These are phyloP conservation scores for Penicillium concentricum DNA, from an alignment of 2,329 filamentous ascomycete genomes.

Conservation along the genomic window DNA sequence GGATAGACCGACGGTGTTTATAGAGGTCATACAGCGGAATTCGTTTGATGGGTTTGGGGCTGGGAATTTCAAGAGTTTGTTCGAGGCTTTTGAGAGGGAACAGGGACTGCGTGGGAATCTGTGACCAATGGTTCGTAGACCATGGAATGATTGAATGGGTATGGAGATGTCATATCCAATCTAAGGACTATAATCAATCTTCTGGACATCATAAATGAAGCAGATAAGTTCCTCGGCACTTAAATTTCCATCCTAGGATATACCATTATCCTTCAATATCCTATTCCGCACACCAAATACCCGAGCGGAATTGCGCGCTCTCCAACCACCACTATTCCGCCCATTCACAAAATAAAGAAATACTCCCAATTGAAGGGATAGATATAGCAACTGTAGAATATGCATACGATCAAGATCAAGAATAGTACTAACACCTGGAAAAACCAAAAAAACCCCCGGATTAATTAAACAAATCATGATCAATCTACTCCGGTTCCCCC, in stretches of 20 bases:
- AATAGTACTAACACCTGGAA: background rate
- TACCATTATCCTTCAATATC: background rate
- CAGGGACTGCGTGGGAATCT: conserved; percentile 80
- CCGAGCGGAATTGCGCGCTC: conserved; percentile 5
- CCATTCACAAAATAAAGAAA: background rate
- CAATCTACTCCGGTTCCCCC: background rate
- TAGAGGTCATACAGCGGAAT: conserved; percentile 88
- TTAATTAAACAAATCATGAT: background rate
- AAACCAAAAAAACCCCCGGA: too few relatives aligned
- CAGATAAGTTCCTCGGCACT: background rate
- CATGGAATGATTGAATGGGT: background rate
- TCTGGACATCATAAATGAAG: background rate
- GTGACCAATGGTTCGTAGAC: conserved; percentile 34
- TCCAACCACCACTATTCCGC: background rate
- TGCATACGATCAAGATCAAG: background rate
- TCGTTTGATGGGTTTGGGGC: conserved; percentile 87
- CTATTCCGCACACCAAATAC: conserved; percentile 3
- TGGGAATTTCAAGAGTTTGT: conserved; percentile 88
- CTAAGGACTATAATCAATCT: background rate
- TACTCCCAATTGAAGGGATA: background rate
- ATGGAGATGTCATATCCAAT: background rate
- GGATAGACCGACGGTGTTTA: conserved; percentile 89
- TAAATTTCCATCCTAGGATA: background rate
- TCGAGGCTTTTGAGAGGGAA: conserved; percentile 89
- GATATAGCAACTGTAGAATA: too few relatives aligned